Percentiles rank a stretch among this genome's conserved stretches.
Conservation (phyloP, 2,329 filamentous ascomycete species). For the Pestalotiopsis sp. region DNA sequence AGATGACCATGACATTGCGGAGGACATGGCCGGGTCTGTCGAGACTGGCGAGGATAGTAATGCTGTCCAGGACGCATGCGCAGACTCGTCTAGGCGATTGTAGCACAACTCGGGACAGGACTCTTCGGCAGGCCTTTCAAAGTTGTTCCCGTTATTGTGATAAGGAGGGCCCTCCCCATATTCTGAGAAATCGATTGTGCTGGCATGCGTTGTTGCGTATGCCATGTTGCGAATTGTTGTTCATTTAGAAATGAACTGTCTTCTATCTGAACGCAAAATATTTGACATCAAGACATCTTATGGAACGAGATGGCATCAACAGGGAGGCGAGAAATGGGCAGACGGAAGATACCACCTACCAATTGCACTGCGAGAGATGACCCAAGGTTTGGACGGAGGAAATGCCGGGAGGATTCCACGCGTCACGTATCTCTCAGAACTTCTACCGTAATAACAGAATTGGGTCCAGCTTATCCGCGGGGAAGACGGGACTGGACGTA, state of each 20-base stretch:
- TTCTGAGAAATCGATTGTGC: neutral
- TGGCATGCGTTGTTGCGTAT: neutral
- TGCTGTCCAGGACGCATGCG: neutral
- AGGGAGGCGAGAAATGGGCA: neutral
- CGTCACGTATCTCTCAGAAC: neutral
- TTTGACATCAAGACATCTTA: neutral
- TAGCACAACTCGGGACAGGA: neutral
- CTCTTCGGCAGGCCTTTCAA: neutral
- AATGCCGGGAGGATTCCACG: neutral
- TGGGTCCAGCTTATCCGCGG: neutral
- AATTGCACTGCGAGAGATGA: neutral
- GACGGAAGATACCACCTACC: neutral
- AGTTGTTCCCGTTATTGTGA: neutral
- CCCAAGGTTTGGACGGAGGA: neutral
- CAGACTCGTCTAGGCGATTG: neutral
- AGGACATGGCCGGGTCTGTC: neutral
- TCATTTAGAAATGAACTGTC: neutral
- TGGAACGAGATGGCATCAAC: neutral
- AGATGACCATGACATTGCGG: neutral
- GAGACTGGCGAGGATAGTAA: neutral
- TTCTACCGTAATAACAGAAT: neutral
- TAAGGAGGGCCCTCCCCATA: neutral
- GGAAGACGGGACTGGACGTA: neutral
- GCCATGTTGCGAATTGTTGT: neutral
- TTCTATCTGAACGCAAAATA: neutral